Evolutionary conservation across 257 asterid genomes (phyloP).

Genomic region (Apocynum venetum): DNA sequence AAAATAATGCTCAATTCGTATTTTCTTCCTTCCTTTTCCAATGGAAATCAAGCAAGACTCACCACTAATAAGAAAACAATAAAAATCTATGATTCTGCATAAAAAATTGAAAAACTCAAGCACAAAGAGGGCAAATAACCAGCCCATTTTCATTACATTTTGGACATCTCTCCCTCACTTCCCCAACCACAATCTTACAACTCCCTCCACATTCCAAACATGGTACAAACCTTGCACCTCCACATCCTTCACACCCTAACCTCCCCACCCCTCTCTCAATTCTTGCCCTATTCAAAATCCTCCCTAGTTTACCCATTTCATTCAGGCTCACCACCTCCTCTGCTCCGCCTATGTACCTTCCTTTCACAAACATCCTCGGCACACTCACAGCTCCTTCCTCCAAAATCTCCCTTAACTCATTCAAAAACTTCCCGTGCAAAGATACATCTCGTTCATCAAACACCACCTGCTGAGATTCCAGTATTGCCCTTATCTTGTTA

Average conservation of each 20-base stretch:
- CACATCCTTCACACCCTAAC: slow-evolving; percentile 78
- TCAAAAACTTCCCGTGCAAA: slow-evolving; percentile 56
- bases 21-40: too few relatives aligned
- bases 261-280: slow-evolving; percentile 90
- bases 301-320: slow-evolving; percentile 60
- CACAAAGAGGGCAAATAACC: slow-evolving; percentile 36
- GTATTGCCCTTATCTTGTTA: slow-evolving; percentile 49
- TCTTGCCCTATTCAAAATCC: slow-evolving; percentile 73
- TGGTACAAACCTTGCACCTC: slow-evolving; percentile 86
- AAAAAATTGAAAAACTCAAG: neutral
- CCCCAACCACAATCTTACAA: slow-evolving; percentile 52
- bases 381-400: slow-evolving; percentile 48
- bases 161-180: slow-evolving; percentile 32
- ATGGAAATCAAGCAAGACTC: too few relatives aligned
- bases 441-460: slow-evolving; percentile 88
- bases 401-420: slow-evolving; percentile 51
- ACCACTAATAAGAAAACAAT: too few relatives aligned
- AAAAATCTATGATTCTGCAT: too few relatives aligned
- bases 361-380: slow-evolving; percentile 88
- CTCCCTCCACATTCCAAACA: slow-evolving; percentile 87
- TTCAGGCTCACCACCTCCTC: slow-evolving; percentile 72
- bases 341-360: slow-evolving; percentile 79
- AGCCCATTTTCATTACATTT: slow-evolving; percentile 46
- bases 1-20: too few relatives aligned
- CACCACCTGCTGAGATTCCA: slow-evolving; percentile 71